Evolutionary conservation across 768 basidiomycete genomes (phyloP).

Genomic region (Hericium alpestre): DNA sequence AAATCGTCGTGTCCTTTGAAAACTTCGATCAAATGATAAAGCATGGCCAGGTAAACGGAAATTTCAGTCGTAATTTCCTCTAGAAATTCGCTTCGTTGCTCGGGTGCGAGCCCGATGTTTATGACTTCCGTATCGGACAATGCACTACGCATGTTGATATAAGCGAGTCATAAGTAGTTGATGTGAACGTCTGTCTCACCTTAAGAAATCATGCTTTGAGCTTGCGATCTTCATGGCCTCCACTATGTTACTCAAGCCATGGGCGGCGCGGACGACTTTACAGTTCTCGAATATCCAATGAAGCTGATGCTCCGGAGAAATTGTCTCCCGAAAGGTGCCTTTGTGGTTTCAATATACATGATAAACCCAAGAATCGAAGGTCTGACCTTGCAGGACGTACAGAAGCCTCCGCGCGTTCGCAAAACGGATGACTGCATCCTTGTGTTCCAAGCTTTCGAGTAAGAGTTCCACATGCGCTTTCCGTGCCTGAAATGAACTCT

Average conservation of each 20-base stretch:
- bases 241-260: slow-evolving; percentile 74
- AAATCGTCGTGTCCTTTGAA: slow-evolving; percentile 92
- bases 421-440: slow-evolving; percentile 75
- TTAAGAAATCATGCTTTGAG: slow-evolving; percentile 75
- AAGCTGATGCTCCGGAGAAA: slow-evolving; percentile 87
- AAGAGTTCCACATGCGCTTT: slow-evolving; percentile 69
- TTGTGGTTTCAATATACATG: slow-evolving; percentile 1
- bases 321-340: slow-evolving; percentile 89
- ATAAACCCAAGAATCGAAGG: slow-evolving; percentile 2
- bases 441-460: slow-evolving; percentile 80
- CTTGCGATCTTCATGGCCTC: slow-evolving; percentile 86
- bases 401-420: slow-evolving; percentile 78
- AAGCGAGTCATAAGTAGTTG: background rate
- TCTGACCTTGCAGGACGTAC: slow-evolving; percentile 79
- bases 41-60: slow-evolving; percentile 87
- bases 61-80: slow-evolving; percentile 90
- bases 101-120: slow-evolving; percentile 57
- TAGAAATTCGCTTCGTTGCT: slow-evolving; percentile 67
- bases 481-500: slow-evolving; percentile 47
- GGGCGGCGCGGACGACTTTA: slow-evolving; percentile 71
- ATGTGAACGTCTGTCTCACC: slow-evolving; percentile 30
- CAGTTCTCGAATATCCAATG: slow-evolving; percentile 95
- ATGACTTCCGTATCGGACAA: slow-evolving; percentile 66
- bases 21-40: slow-evolving; percentile 90
- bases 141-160: slow-evolving; percentile 33